Base-by-base conservation (phyloP, 2,329 filamentous ascomycete species). In the Penicillium sp. region DNA sequence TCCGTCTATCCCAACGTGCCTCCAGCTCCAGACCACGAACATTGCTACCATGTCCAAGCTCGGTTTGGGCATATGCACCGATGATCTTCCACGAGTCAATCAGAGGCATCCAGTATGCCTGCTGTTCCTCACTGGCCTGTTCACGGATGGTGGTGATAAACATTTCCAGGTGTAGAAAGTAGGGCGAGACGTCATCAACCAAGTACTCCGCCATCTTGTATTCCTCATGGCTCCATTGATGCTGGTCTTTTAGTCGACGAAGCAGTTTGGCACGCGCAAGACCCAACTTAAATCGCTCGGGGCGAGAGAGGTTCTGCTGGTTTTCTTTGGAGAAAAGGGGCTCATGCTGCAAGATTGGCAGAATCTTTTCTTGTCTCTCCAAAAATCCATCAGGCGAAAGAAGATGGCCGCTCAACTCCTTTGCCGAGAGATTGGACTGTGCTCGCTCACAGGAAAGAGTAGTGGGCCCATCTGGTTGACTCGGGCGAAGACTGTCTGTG, bases 11-110 rank as follows among this genome's bases (percentile, higher is more conserved):
- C 76, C 78, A 82, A 28, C 68, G 75, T 1, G 80, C 80, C 43
- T 76, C 67, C 13, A 76, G 77, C 56, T 83, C 80, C 11, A 83
- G 60, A 0, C 79, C 79, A 44, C 76, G 71, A 10, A 83, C 79
- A 56, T 82, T 82, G 51, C 78, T 81, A 0, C 79, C 80, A 56
- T 82, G 80, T 0, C 81, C 80, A 2, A 82, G 70, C 58, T 82
- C 80, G 1, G 77, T 81, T 63, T 81, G 79, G 9, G 77, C 79
- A 63, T 82, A 82, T 47, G 75, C 79, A 11, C 79, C 81, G 51
- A 82, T 77, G 24, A 81, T 80, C 53, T 80, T 74, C 73, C 75
- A 80, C 14, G 69, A 71, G 42, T 80, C 73, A 48, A 81, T 79
- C 57, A 74, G 73, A 0, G 80, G 79, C 65, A 79, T 64, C 81